Conservation (phyloP, 2,329 filamentous ascomycete genomes). For the Talaromyces albobiverticillius region DNA sequence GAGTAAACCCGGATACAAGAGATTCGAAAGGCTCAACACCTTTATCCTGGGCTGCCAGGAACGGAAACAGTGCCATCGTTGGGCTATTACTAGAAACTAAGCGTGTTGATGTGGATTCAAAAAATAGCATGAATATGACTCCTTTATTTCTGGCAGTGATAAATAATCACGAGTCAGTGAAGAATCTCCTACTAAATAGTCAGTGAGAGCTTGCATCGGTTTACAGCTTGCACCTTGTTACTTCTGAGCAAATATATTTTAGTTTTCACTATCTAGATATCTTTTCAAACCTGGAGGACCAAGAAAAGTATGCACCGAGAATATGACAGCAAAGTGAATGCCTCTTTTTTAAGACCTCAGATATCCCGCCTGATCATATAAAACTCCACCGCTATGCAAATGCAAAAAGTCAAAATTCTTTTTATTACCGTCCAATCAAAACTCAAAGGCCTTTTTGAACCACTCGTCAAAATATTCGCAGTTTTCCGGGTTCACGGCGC, state of each 20-base stretch:
- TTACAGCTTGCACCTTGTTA: too few species aligned
- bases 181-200: neutral
- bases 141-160: slow-evolving; percentile 2
- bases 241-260: neutral
- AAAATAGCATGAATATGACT: neutral
- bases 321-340: neutral
- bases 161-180: neutral
- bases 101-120: neutral
- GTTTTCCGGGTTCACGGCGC: slow-evolving; percentile 82
- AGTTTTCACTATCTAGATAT: neutral
- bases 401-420: neutral
- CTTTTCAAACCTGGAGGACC: neutral
- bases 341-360: neutral
- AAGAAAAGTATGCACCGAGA: neutral
- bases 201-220: too few species aligned
- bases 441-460: slow-evolving; percentile 53
- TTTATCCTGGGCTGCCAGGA: neutral
- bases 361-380: neutral
- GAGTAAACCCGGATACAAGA: neutral
- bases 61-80: neutral
- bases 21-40: slow-evolving; percentile 3
- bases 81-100: neutral
- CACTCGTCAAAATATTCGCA: slow-evolving; percentile 91
- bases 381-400: slow-evolving; percentile 42
- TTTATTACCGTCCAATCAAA: slow-evolving; percentile 21